Base-by-base conservation (phyloP, 257 asterid species). In the Solanum medicagineum region DNA sequence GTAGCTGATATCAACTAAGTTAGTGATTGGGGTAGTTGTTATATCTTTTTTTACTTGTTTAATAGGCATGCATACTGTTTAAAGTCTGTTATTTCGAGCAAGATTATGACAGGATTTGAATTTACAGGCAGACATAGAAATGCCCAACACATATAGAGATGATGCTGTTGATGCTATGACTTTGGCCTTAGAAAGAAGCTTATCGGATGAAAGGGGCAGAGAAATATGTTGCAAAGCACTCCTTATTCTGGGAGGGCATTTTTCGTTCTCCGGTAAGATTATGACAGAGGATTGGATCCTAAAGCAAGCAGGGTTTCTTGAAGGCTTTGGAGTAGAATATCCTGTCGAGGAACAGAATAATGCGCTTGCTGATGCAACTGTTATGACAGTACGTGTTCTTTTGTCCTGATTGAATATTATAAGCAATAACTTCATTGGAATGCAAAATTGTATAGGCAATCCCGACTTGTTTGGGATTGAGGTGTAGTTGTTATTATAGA, bases 211-310 rank as follows among this genome's bases (percentile, higher is more conserved):
- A 83, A 88, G 83, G 70, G 84, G 88, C 36, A 85, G 86, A 85
- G 91, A 87, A 45, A 91, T 89, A 87, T 93, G 98, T 87, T 92
- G 90, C 82, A 90, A 89, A 85, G 93, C 94, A 53, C 97, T 95
- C 88, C 91, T 95, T 63, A 85, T 92, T 65, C 90, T 95, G 4
- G 98, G 98, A 84, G 97, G 98, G 83, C 84, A 89, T 90, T 92
- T 94, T 88, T 94, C 98, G 5, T 90, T 87, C 22, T 90, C 92
- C 4, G 97, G 98, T 81, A 95, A 95, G 87, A 92, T 94, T 70
- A 93, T 94, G 98, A 95, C 97, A 17, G 98, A 95, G 90, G 98
- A 95, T 89, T 93, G 97, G 97, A 89, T 93, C 85, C 88, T 95
- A 40, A 92, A 92, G 85, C 90, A 88, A 80, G 92, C 94, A 8